phyloP scores from a whole-genome alignment of 2,329 filamentous ascomycete genomes.

The Mycosphaerella arachidis region DNA sequence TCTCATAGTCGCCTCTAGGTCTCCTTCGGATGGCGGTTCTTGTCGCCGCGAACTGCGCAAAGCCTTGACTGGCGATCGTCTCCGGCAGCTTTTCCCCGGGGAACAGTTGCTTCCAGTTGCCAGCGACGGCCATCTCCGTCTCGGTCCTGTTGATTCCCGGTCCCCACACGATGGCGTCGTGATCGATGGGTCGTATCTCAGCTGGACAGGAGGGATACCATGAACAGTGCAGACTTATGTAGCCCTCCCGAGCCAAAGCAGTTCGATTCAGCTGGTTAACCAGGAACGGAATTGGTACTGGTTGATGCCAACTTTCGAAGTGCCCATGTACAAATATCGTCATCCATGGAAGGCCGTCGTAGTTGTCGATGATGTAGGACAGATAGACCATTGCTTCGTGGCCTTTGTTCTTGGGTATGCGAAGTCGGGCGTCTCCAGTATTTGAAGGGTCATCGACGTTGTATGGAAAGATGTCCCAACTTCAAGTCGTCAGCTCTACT shows the following conservation, averaged over 20 bases:
- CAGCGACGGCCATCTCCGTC: slow-evolving; percentile 15
- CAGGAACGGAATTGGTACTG: slow-evolving; percentile 20
- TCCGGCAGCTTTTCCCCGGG: slow-evolving; percentile 36
- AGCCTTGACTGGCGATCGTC: slow-evolving; percentile 23
- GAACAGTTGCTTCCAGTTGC: slow-evolving; percentile 16
- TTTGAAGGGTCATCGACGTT: slow-evolving; percentile 34
- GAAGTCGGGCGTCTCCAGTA: slow-evolving; percentile 31
- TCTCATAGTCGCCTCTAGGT: slow-evolving; percentile 29
- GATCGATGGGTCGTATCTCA: slow-evolving; percentile 22
- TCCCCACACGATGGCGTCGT: slow-evolving; percentile 26
- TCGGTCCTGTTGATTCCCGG: slow-evolving; percentile 22
- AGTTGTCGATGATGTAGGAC: slow-evolving; percentile 46
- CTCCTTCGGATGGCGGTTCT: slow-evolving; percentile 28
- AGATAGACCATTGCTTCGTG: slow-evolving; percentile 46
- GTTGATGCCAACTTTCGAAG: slow-evolving; percentile 26
- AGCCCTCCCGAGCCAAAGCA: slow-evolving; percentile 22
- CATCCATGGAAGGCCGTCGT: slow-evolving; percentile 32
- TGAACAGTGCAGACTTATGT: slow-evolving; percentile 28
- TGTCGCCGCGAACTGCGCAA: slow-evolving; percentile 35
- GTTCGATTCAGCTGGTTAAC: slow-evolving; percentile 23
- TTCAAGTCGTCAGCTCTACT: not conserved
- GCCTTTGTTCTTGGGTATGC: slow-evolving; percentile 43
- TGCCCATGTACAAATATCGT: slow-evolving; percentile 30
- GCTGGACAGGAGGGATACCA: slow-evolving; percentile 23
- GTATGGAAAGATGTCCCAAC: slow-evolving; percentile 32